A percentile compares a stretch with the other conserved stretches of the same genome.
These are phyloP conservation scores for Xylaria grammica DNA, from an alignment of 495 filamentous ascomycete species.

Conservation along the genomic window DNA sequence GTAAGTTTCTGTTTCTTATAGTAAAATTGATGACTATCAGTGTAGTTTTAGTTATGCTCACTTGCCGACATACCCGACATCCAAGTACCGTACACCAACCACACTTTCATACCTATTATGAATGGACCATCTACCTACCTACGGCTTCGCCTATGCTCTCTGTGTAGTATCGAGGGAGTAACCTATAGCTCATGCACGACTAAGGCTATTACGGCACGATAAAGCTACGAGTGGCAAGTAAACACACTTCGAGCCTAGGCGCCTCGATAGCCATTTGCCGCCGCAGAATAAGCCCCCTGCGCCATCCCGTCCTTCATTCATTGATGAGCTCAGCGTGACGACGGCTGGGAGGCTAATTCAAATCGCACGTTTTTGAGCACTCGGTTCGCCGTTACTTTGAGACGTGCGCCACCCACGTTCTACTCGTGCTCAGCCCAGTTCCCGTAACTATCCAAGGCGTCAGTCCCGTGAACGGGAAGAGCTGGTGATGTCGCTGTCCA, in stretches of 20 bases:
- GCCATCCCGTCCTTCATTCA: constrained; percentile 86
- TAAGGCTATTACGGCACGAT: constrained; percentile 76
- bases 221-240: constrained; percentile 89
- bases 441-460: constrained; percentile 79
- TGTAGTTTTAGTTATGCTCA: too few relatives aligned
- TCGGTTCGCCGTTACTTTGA: constrained; percentile 82
- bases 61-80: constrained; percentile 73
- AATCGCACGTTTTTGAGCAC: constrained; percentile 75
- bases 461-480: constrained; percentile 61
- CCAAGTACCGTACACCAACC: constrained; percentile 47
- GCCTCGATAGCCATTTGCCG: constrained; percentile 84
- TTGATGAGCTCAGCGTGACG: constrained; percentile 88
- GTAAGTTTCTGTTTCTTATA: too few relatives aligned
- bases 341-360: constrained; percentile 75
- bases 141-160: constrained; percentile 90
- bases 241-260: constrained; percentile 72
- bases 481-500: constrained; percentile 73
- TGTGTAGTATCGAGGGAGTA: constrained; percentile 85
- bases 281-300: constrained; percentile 81
- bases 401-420: constrained; percentile 79
- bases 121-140: constrained; percentile 91
- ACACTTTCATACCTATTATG: constrained; percentile 75
- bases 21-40: too few relatives aligned
- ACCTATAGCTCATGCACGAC: constrained; percentile 89
- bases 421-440: constrained; percentile 84